Conservation (phyloP, 2,329 filamentous ascomycete genomes). For the Scedosporium boydii region DNA sequence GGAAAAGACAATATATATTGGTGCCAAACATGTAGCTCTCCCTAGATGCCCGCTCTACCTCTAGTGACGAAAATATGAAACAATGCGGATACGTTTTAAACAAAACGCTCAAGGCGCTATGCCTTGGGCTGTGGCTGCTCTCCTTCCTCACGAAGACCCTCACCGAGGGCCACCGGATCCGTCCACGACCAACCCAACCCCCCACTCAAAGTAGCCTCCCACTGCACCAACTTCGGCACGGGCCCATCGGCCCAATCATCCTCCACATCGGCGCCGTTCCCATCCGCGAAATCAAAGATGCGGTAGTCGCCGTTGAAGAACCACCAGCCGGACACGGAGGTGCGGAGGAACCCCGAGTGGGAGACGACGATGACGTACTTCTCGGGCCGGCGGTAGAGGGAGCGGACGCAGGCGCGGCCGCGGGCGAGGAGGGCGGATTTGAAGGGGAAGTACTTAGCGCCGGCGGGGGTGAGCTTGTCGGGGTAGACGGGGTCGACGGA, state of each 20-base stretch:
- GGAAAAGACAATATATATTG: neutral
- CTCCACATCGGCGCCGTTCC: slow-evolving; percentile 1
- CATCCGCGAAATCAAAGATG: slow-evolving; percentile 43
- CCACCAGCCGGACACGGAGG: slow-evolving; percentile 43
- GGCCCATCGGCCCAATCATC: slow-evolving; percentile 13
- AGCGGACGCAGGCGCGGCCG: slow-evolving; percentile 38
- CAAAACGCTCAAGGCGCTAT: neutral
- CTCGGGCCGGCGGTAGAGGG: slow-evolving; percentile 44
- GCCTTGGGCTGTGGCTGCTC: neutral
- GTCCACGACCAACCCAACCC: slow-evolving; percentile 26
- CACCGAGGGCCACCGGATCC: slow-evolving; percentile 27
- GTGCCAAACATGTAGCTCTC: too few relatives aligned
- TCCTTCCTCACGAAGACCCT: slow-evolving; percentile 25
- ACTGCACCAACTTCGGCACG: slow-evolving; percentile 31
- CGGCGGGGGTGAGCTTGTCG: slow-evolving; percentile 45
- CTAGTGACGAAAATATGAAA: too few relatives aligned
- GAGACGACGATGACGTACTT: slow-evolving; percentile 55
- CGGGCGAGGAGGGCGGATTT: slow-evolving; percentile 43
- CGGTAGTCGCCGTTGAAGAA: slow-evolving; percentile 57
- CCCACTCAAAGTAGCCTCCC: slow-evolving; percentile 26
- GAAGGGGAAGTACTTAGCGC: slow-evolving; percentile 41
- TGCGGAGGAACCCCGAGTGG: slow-evolving; percentile 54
- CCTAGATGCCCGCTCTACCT: too few relatives aligned
- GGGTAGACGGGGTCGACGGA: slow-evolving; percentile 50
- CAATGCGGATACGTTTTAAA: too few relatives aligned